Evolutionary conservation across 2,329 filamentous ascomycete genomes (phyloP).

Genomic region (Fusarium sp.): DNA sequence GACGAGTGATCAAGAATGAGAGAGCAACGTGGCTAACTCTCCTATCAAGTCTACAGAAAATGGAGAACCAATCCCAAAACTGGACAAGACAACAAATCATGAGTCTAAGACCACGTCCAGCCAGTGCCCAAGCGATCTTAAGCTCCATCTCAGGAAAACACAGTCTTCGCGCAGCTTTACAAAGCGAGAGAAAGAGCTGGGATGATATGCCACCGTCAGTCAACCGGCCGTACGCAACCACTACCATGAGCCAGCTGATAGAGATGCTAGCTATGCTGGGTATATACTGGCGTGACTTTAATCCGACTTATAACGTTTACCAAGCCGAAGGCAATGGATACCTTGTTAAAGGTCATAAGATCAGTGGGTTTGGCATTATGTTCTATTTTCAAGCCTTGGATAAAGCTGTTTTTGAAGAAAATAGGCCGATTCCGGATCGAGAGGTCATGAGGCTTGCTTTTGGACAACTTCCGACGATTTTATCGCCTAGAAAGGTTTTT

Average conservation of each 20-base stretch:
- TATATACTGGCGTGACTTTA: constrained; percentile 27
- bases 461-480: constrained; percentile 15
- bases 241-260: constrained; percentile 21
- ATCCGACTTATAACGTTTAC: constrained; percentile 5
- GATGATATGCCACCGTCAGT: constrained; percentile 19
- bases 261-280: constrained; percentile 26
- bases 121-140: constrained; percentile 11
- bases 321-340: constrained; percentile 22
- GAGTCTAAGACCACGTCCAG: constrained; percentile 7
- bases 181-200: constrained; percentile 24
- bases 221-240: constrained; percentile 19
- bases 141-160: constrained; percentile 14
- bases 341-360: constrained; percentile 15
- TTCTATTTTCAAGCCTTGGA: constrained; percentile 21
- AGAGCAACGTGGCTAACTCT: constrained; percentile 17
- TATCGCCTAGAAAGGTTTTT: fast-evolving
- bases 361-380: constrained; percentile 16
- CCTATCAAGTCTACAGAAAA: constrained; percentile 13
- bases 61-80: constrained; percentile 24
- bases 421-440: constrained; percentile 1
- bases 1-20: constrained; percentile 13
- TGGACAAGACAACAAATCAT: constrained; percentile 29
- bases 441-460: constrained; percentile 1
- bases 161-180: constrained; percentile 3
- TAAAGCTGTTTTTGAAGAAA: constrained; percentile 14